These are phyloP conservation scores for Candida neerlandica DNA, from an alignment of 1,139 yeast species.

Conservation along the genomic window DNA sequence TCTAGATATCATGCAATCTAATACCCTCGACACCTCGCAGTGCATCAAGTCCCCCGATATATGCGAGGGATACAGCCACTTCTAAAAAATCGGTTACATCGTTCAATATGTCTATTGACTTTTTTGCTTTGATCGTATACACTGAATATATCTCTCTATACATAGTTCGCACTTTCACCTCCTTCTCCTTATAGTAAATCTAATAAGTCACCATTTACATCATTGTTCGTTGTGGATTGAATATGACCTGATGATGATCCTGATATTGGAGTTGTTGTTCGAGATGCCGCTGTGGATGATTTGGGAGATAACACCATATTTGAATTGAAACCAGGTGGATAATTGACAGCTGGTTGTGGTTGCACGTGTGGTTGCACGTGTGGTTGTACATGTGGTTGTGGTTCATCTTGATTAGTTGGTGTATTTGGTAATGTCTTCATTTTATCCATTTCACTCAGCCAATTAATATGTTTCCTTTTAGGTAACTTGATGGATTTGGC, in stretches of 20 bases:
- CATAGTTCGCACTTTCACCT: too few relatives aligned
- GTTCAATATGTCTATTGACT: background rate
- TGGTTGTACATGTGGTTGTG: conserved; percentile 6
- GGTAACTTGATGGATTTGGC: conserved; percentile 17
- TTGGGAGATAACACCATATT: conserved; percentile 24
- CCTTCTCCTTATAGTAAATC: conserved; percentile 15
- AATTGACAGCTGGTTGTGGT: conserved; percentile 13
- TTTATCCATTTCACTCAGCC: conserved; percentile 23
- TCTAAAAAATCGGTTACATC: too few relatives aligned
- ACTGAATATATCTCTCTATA: background rate
- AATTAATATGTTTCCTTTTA: conserved; percentile 18
- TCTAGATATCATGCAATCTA: too few relatives aligned
- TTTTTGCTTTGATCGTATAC: background rate
- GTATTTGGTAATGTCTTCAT: conserved; percentile 15
- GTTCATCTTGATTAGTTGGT: conserved; percentile 7
- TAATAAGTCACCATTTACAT: conserved; percentile 12
- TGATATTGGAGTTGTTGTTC: conserved; percentile 1
- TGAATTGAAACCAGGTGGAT: conserved; percentile 37
- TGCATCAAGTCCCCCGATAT: too few relatives aligned
- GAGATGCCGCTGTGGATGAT: conserved; percentile 3
- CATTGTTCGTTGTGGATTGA: conserved; percentile 1
- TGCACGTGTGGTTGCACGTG: background rate
- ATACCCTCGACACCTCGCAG: too few relatives aligned
- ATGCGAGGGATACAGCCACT: too few relatives aligned
- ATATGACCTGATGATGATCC: background rate